Evolutionary conservation across 2,329 filamentous ascomycete genomes (phyloP).

Genomic region (Colletotrichum lentis): DNA sequence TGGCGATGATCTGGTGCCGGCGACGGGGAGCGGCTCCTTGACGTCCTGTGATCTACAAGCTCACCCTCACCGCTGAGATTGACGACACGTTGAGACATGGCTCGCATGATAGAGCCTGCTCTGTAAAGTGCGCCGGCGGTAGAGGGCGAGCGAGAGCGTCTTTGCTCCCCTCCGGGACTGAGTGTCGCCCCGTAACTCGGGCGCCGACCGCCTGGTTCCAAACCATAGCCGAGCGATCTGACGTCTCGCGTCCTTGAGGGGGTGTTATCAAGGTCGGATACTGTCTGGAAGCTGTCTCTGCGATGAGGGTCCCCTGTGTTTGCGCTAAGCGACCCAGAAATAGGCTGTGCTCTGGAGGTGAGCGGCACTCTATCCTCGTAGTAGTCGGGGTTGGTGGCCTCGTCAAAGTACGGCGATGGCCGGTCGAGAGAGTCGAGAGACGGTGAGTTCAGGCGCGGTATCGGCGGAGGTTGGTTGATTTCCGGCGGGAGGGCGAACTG

Average conservation of each 20-base stretch:
- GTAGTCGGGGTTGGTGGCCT: conserved; percentile 51
- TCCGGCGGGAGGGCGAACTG: conserved; percentile 65
- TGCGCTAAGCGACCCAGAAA: conserved; percentile 58
- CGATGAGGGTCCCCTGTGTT: conserved; percentile 52
- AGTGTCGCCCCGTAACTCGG: conserved; percentile 67
- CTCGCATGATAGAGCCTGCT: conserved; percentile 78
- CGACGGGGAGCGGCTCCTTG: conserved; percentile 67
- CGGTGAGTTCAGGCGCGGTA: conserved; percentile 26
- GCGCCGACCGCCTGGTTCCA: conserved; percentile 66
- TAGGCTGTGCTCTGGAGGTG: conserved; percentile 64
- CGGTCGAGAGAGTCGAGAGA: conserved; percentile 46
- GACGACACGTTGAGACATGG: conserved; percentile 96
- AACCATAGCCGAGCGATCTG: conserved; percentile 63
- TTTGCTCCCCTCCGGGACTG: conserved; percentile 56
- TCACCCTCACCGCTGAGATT: conserved; percentile 96
- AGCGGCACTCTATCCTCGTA: conserved; percentile 67
- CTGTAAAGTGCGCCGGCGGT: conserved; percentile 70
- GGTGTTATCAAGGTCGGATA: conserved; percentile 64
- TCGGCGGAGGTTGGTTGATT: conserved; percentile 48
- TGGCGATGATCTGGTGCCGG: conserved; percentile 62
- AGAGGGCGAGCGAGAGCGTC: conserved; percentile 69
- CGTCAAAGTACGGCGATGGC: conserved; percentile 48
- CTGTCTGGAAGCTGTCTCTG: conserved; percentile 66
- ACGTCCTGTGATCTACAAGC: conserved; percentile 75
- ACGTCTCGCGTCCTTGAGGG: conserved; percentile 57